A percentile compares a stretch with the other conserved stretches of the same genome.
Evolutionary conservation across 176 grass and related monocot genomes (phyloP).

Genomic region (Sorghum bicolor): Sorghum_bicolor_NCBIv3 NC_012875.2:53213001-53213500

Average conservation of each 20-base stretch:
- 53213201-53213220: slow-evolving; percentile 26
- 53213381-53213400: not conserved
- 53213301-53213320: not conserved
- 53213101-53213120: no score
- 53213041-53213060: no score
- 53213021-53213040: no score
- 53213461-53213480: not conserved
- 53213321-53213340: not conserved
- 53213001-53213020: no score
- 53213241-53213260: not conserved
- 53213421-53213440: slow-evolving; percentile 34
- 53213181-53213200: slow-evolving; percentile 4
- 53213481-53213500: not conserved
- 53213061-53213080: not conserved
- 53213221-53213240: slow-evolving; percentile 29
- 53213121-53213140: no score
- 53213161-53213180: not conserved
- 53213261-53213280: slow-evolving; percentile 18
- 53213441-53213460: not conserved
- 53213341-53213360: slow-evolving; percentile 25
- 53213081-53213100: no score
- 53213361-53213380: not conserved
- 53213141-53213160: not conserved
- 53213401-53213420: slow-evolving; percentile 20
- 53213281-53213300: not conserved